Percentiles rank a stretch among this genome's conserved stretches.
Conservation (phyloP, 768 basidiomycete species). For the Trametes maxima region DNA sequence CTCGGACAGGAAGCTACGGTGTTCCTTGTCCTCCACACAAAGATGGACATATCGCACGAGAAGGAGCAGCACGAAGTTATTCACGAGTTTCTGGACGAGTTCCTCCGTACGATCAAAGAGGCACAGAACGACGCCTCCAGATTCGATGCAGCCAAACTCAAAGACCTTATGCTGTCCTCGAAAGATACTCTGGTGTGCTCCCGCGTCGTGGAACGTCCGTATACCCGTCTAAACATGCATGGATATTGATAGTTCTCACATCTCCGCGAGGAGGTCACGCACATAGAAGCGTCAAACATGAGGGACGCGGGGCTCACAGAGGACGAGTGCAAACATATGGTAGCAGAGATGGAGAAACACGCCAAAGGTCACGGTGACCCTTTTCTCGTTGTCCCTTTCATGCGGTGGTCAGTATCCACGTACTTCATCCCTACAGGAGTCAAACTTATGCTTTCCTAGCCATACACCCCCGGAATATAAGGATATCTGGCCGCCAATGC, state of each 20-base stretch:
- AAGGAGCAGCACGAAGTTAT: conserved; percentile 40
- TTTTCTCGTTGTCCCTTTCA: conserved; percentile 39
- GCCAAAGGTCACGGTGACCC: conserved; percentile 40
- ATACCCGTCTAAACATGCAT: not conserved
- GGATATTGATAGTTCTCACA: conserved; percentile 34
- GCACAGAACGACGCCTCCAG: conserved; percentile 31
- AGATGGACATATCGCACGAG: conserved; percentile 43
- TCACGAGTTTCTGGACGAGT: conserved; percentile 32
- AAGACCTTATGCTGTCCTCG: conserved; percentile 32
- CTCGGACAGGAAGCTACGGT: conserved; percentile 34
- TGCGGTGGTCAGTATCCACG: conserved; percentile 35
- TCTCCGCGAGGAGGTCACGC: conserved; percentile 41
- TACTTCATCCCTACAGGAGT: not conserved
- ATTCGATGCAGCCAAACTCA: conserved; percentile 36
- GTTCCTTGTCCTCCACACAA: conserved; percentile 40
- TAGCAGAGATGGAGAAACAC: conserved; percentile 32
- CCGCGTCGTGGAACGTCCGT: not conserved
- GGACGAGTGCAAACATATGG: conserved; percentile 33
- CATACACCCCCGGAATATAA: conserved; percentile 44
- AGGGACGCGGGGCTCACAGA: conserved; percentile 30
- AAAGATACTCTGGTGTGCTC: conserved; percentile 37
- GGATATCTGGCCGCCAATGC: conserved; percentile 40
- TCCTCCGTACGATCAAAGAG: conserved; percentile 31
- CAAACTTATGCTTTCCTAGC: conserved; percentile 24
- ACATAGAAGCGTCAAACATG: conserved; percentile 37